Evolutionary conservation across 176 grass and related monocot genomes (phyloP), one percentile per base, ranked within the genome.

Genomic region (Dactylis glomerata): DNA sequence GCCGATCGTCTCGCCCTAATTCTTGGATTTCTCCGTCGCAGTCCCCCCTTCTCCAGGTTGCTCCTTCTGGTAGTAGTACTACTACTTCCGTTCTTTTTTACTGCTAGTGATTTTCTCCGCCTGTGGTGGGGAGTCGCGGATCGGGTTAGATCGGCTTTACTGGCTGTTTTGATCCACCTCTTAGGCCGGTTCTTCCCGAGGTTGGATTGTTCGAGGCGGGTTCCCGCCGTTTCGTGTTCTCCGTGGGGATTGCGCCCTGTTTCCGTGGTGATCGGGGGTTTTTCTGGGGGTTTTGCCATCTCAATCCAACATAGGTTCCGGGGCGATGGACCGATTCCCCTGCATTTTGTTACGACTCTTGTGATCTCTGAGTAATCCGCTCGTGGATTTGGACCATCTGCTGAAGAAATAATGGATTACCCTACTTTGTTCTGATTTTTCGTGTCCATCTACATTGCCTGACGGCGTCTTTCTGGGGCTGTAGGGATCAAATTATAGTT

Each of bases 241-340:
- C 76, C 40, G 19, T 5, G 58, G 47, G 81, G 81, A 75, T 59
- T 75, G 75, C 30, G 75, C 22, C 69, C 12, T 68, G 59, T 9
- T 50, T 70, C 51, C 19, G 73, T 67, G 83, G 81, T 93, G 87
- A 90, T 96, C 83, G 40, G 51, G 68, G 72, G 80, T 15, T 85
- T 86, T 92, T 87, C 37, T 41, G 49, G 86, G 88, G 92, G 82
- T 85, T 91, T 90, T 78, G 80, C 19, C 17, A 16, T 67, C 86
- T 77, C 57, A 37, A 69, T 56, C 54, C 1, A 57, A 11, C 23
- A 26, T 27, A 68, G 40, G 33, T 58, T 30, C 14, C 27, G 73
- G 78, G 55, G 19, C 13, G 65, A 16, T 10, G 56, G 37, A 22
- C 68, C 5, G 22, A 22, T 19, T 19, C 11, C 24, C 42, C 45